Base-by-base conservation (phyloP, 1,139 yeast species). In the Suhomyces ambrosiae region DNA sequence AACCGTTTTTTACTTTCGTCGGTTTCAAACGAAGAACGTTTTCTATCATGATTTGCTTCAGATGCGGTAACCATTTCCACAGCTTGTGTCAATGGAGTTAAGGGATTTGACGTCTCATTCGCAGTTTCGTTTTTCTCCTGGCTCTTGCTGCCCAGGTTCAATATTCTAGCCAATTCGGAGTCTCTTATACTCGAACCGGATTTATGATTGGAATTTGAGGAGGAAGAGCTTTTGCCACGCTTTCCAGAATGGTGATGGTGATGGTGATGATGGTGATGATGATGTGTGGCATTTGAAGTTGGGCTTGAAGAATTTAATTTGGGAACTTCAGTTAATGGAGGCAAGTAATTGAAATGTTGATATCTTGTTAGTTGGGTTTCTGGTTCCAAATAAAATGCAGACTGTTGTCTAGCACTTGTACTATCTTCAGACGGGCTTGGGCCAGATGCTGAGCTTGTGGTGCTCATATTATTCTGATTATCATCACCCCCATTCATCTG, bases 281-380 rank as follows among this genome's bases (percentile, higher is more conserved):
- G 45, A 46, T 54, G 46, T 32, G 54, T 44, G 33, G 52, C 32
- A 6, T 54, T 41, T 2, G 56, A 49, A 3, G 58, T 58, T 0
- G 73, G 68, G 26, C 61, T 68, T 0, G 86, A 79, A 1, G 86
- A 80, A 15, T 72, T 80, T 31, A 83, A 62, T 50, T 79, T 82
- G 0, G 89, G 90, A n/a, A 77, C 80, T 52, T 80, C 84, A 0
- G 82, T 77, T 46, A 82, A 65, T 2, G 89, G 84, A 8, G 89
- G 86, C 24, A 84, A 60, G 51, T 81, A 82, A 53, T 82, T 83
- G 63, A 84, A 84, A 61, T 84, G 92, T 36, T 81, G 81, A 47
- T 69, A 77, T 48, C 90, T 63, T 32, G 75, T 70, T 7, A 80
- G 61, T 38, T 76, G 80, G 3, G 79, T 63, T 40, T 80, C 86